Evolutionary conservation across 2,329 filamentous ascomycete species (phyloP), one percentile per base, ranked within the genome.

Genomic region (Epichloe bromicola): DNA sequence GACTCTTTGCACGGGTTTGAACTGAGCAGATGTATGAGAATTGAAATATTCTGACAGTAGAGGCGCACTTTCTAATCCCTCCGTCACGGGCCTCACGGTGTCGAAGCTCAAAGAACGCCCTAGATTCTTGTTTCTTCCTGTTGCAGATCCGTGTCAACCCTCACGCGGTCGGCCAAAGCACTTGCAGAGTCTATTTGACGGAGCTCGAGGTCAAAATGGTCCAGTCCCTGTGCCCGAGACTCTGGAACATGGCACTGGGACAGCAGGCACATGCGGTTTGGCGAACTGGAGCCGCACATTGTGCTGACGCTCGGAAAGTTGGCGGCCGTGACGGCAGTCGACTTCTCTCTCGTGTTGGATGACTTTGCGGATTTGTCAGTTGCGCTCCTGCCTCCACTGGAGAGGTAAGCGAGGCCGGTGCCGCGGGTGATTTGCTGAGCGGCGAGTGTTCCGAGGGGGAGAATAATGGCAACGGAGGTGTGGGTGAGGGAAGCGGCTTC

Each of bases 361-460:
- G 23, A 15, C 6, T 45, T 41, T 11, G 39, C 17, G 4, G 34
- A 46, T 42, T 14, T 37, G 34, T 41, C 30, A 4, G 5, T 37
- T 3, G 0, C 6, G 19, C 12, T 47, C 3, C 41, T 12, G n/a
- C 33, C 19, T 19, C n/a, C 41, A 26, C 37, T 26, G 42, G 53
- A 54, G 19, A 49, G 6, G 48, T 59, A 53, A 23, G 54, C 52
- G 20, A 58, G 52, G 50, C 54, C 62, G 47, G 51, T 46, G 8
- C 58, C 59, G 43, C 56, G 58, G 19, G 67, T 62, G 42, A 74
- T 61, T 38, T 71, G 70, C 57, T 76, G 73, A 7, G 76, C 76
- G 14, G 74, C 65, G 33, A 79, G 67, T 4, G 72, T 72, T 51
- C 74, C 76, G 1, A 79, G 67, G 0, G 76, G 75, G 0, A 80